Evolutionary conservation across 192 early-diverging fungal genomes (phyloP), one percentile per base, ranked within the genome.

Genomic region (Entophlyctis luteolus): DNA sequence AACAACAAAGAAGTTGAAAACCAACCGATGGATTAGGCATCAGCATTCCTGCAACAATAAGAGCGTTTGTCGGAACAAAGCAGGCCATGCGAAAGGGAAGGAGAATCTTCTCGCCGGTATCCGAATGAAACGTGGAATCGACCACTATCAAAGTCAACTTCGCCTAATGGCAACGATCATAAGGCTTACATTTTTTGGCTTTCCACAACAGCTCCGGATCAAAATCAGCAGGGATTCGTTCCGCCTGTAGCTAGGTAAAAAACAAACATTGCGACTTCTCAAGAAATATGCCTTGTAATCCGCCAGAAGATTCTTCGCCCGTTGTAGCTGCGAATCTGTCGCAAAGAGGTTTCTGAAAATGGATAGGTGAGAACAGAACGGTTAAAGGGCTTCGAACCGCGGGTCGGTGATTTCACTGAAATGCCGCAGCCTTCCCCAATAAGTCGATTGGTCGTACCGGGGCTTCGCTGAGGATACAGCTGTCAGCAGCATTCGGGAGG

Each of bases 61-160:
- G 59, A 72, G 91, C 74, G 75, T 93, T 93, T 2, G 91, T 91
- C 2, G 91, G 91, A 22, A 90, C 88, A 73, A 91, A 93, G 47
- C 79, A 88, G 1, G 89, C 81, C 91, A 93, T 93, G 29, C 91
- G 74, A 72, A 93, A 93, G 31, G 90, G 91, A 32, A 93, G 60
- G 16, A 91, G 75, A 6, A 93, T 77, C 23, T 87, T 84, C 37
- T 90, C 88, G 57, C 88, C 88, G 2, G 90, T 91, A 71, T 93
- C 90, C 32, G 90, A 86, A 69, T 93, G 91, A 65, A 90, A 74
- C 4, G 88, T 91, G 25, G 87, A 86, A 53, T 91, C 89, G 31
- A 90, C 79, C 25, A 87, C 86, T 86, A 34, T 16, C 22, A 32
- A 34, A 32, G 48, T 33, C 28, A 10, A 10, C 4, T 1, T 5